phyloP scores from a whole-genome alignment of 371 early-diverging fungal genomes.

The Actinomortierella wolfii region DNA sequence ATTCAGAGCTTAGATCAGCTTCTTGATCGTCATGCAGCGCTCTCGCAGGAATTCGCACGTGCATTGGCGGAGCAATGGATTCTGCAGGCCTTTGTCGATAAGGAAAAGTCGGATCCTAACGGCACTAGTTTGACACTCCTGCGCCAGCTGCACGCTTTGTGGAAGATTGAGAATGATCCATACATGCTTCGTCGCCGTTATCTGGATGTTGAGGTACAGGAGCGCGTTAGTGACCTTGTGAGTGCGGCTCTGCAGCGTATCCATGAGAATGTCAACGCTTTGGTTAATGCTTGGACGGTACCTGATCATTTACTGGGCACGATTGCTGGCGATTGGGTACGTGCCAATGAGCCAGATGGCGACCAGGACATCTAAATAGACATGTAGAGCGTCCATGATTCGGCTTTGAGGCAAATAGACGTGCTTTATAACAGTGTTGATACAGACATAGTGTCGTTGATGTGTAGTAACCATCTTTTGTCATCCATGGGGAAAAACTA shows the following conservation, averaged over 20 bases:
- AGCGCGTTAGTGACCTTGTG: constrained; percentile 8
- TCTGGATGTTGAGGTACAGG: constrained; percentile 13
- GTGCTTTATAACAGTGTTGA: too few species aligned
- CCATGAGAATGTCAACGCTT: constrained; percentile 10
- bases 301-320: constrained; percentile 13
- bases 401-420: too few species aligned
- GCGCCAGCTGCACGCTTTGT: constrained; percentile 15
- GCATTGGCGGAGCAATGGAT: constrained; percentile 16
- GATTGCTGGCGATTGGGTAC: constrained; percentile 18
- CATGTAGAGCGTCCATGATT: too few species aligned
- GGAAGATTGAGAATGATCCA: constrained; percentile 13
- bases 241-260: constrained; percentile 14
- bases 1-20: constrained; percentile 1
- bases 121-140: constrained; percentile 2
- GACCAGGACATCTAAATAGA: constrained; percentile 7
- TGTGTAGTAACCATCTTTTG: too few species aligned
- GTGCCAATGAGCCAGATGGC: constrained; percentile 9
- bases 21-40: constrained; percentile 9
- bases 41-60: constrained; percentile 19
- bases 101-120: not conserved
- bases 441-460: too few species aligned
- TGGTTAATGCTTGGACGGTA: constrained; percentile 9
- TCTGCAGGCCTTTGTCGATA: constrained; percentile 4
- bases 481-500: too few species aligned
- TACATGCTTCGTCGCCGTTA: constrained; percentile 15